Base-by-base conservation (phyloP, 306 rosid species). In the Astragalus glycyphyllos region DNA sequence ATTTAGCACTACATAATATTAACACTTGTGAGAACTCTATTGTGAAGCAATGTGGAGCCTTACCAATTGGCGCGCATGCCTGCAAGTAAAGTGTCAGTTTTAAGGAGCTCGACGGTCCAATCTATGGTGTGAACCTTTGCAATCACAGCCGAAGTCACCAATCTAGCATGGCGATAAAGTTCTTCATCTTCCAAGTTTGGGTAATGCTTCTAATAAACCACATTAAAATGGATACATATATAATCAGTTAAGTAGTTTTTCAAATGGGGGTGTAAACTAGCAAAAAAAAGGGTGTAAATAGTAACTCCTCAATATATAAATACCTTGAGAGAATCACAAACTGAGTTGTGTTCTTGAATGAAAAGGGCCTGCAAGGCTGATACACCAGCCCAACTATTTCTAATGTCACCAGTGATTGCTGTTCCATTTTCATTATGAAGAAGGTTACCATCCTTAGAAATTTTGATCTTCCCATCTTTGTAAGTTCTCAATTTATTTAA, bases 21-120 rank as follows among this genome's bases (percentile, higher is more conserved):
- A 35, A 6, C 8, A 2, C 5, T 3, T 3, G 8, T 5, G 8
- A 35, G 8, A 7, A 35, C 6, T 35, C 40, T 35, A 35, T 35
- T 35, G 40, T 35, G 8, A 40, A 40, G 11, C 31, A 11, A 8
- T 69, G 20, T 48, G 40, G 9, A 20, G 11, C 20, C 57, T 81
- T 80, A 86, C 92, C 92, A 87, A 29, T 87, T 87, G 13, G 53
- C 72, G 0, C 89, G 86, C 84, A 85, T 82, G 49, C 79, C 92
- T 6, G 89, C 92, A 12, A 70, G 89, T 1, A 87, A 51, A 31
- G 83, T 87, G 44, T 87, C 86, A 0, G 87, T 87, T 73, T 87
- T 85, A 70, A 85, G 87, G 23, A 87, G 92, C 68, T 87, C 92
- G 0, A 87, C 87, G 0, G 89, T 87, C 92, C 89, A 87, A 73